These are phyloP conservation scores for Amanita exitialis DNA, from an alignment of 768 basidiomycete species.

Conservation along the genomic window DNA sequence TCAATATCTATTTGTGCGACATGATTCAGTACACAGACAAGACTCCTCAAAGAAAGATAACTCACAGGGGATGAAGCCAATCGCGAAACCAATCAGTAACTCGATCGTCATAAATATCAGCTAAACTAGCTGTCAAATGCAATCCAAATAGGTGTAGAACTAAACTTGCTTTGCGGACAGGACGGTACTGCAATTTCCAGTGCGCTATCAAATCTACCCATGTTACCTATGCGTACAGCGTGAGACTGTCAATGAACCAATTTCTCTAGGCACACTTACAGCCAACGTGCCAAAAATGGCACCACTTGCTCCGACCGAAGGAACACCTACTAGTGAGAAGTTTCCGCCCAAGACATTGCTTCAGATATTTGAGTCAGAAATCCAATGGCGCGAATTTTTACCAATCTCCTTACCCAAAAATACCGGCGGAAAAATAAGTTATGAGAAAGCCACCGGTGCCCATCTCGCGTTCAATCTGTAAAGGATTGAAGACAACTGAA, in stretches of 20 bases:
- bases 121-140: slow-evolving; percentile 24
- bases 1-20: slow-evolving; percentile 52
- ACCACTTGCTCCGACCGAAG: slow-evolving; percentile 87
- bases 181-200: slow-evolving; percentile 83
- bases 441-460: slow-evolving; percentile 79
- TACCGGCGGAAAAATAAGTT: slow-evolving; percentile 83
- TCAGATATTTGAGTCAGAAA: not conserved
- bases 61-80: slow-evolving; percentile 79
- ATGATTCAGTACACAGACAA: not conserved
- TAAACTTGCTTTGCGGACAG: slow-evolving; percentile 59
- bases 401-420: slow-evolving; percentile 59
- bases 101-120: slow-evolving; percentile 80
- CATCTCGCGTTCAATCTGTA: slow-evolving; percentile 83
- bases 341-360: slow-evolving; percentile 89
- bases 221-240: slow-evolving; percentile 35
- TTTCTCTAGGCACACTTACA: slow-evolving; percentile 25
- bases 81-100: slow-evolving; percentile 73
- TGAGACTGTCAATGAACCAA: not conserved
- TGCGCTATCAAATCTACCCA: slow-evolving; percentile 90
- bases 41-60: slow-evolving; percentile 2
- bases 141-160: not conserved
- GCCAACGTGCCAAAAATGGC: slow-evolving; percentile 86
- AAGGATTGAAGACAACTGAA: not conserved
- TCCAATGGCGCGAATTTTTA: not conserved
- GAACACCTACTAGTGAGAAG: slow-evolving; percentile 81